These are phyloP conservation scores for Aspergillus bridgeri DNA, from an alignment of 495 filamentous ascomycete genomes.

Conservation along the genomic window DNA sequence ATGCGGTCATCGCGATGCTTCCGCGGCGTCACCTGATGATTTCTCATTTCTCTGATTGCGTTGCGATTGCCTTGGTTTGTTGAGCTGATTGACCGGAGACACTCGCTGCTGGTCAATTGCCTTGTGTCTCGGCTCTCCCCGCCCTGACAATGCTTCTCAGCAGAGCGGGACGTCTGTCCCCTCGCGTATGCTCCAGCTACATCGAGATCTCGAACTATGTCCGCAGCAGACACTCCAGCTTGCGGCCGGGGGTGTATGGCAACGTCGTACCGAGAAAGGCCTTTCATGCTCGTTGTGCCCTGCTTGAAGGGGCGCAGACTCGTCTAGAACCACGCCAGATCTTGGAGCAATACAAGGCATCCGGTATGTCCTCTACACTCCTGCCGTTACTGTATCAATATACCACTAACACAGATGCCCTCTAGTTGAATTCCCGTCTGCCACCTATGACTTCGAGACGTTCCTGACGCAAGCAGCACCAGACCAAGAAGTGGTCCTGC, in stretches of 20 bases:
- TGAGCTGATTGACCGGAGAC: slow-evolving; percentile 5
- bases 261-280: slow-evolving; percentile 14
- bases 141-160: slow-evolving; percentile 20
- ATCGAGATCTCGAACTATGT: slow-evolving; percentile 40
- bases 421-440: slow-evolving; percentile 51
- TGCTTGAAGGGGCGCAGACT: slow-evolving; percentile 22
- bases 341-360: slow-evolving; percentile 46
- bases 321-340: slow-evolving; percentile 22
- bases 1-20: neutral
- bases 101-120: slow-evolving; percentile 11
- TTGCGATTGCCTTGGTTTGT: neutral
- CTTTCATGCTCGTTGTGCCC: slow-evolving; percentile 25
- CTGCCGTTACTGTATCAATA: too few relatives aligned
- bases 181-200: slow-evolving; percentile 34
- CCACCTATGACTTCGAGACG: slow-evolving; percentile 46
- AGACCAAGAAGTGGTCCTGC: slow-evolving; percentile 55
- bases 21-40: neutral
- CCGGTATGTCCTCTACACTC: slow-evolving; percentile 31
- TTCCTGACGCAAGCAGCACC: slow-evolving; percentile 36
- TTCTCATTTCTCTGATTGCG: too few relatives aligned
- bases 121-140: neutral
- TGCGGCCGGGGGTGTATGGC: slow-evolving; percentile 12
- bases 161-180: slow-evolving; percentile 19
- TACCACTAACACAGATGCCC: slow-evolving; percentile 12
- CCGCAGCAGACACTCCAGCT: slow-evolving; percentile 20